Percentiles rank a stretch among this genome's conserved stretches.
phyloP scores from a whole-genome alignment of 2,329 filamentous ascomycete genomes.

The Neurospora sp. region DNA sequence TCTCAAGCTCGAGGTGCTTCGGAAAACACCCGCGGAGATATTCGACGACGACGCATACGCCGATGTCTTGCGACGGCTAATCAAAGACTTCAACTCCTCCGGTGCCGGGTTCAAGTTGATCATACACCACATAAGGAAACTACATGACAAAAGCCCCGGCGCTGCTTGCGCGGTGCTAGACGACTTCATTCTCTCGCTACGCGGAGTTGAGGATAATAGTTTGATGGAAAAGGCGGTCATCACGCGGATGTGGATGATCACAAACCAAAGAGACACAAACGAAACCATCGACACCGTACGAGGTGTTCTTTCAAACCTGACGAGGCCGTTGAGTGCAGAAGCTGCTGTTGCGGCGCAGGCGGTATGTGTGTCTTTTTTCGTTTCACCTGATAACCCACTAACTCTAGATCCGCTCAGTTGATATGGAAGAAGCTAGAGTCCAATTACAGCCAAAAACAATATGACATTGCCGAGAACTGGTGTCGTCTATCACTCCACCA shows the following conservation, averaged over 20 bases:
- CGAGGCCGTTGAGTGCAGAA: constrained; percentile 41
- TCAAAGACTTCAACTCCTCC: constrained; percentile 48
- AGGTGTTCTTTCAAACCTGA: constrained; percentile 32
- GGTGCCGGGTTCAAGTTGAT: constrained; percentile 56
- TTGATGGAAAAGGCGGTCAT: constrained; percentile 64
- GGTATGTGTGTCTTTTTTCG: constrained; percentile 25
- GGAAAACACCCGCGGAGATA: constrained; percentile 32
- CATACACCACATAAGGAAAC: constrained; percentile 55
- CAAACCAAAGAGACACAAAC: constrained; percentile 30
- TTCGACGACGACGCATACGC: constrained; percentile 41
- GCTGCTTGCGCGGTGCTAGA: constrained; percentile 46
- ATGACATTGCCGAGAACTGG: constrained; percentile 54
- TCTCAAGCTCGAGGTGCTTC: constrained; percentile 58
- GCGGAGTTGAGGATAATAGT: constrained; percentile 30
- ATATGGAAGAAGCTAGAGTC: constrained; percentile 72
- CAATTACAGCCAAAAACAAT: constrained; percentile 41
- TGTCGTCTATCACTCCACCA: constrained; percentile 58
- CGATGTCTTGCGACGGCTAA: constrained; percentile 49
- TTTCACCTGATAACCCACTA: too few species aligned
- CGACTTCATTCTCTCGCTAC: constrained; percentile 47
- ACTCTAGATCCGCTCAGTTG: constrained; percentile 25
- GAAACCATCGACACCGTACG: constrained; percentile 19
- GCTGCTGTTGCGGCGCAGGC: constrained; percentile 60
- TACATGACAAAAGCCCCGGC: constrained; percentile 44
- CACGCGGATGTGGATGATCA: constrained; percentile 56